These are phyloP conservation scores for Erythrophleum ivorense DNA, from an alignment of 331 rosid species.

Conservation along the genomic window DNA sequence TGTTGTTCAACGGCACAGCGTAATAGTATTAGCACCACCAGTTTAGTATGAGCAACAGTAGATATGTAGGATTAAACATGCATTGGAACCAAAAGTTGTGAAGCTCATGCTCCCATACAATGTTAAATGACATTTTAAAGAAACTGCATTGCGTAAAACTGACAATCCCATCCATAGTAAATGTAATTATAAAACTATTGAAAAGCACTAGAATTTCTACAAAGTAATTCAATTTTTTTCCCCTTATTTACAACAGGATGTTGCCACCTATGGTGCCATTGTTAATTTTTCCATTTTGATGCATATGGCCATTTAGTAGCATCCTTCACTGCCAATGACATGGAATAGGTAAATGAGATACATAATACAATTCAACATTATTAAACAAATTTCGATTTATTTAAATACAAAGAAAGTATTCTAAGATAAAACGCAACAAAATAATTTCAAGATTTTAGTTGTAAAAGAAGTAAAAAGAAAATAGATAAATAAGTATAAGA, in stretches of 20 bases:
- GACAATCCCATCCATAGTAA: background rate
- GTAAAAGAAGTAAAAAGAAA: conserved; percentile 18
- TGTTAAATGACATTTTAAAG: background rate
- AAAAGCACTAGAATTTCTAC: background rate
- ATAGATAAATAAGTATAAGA: conserved; percentile 4
- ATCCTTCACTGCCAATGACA: background rate
- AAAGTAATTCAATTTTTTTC: background rate
- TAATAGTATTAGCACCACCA: too few relatives aligned
- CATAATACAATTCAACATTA: conserved; percentile 9
- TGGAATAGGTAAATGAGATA: background rate
- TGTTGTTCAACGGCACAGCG: too few relatives aligned
- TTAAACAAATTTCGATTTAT: background rate
- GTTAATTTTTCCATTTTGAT: background rate
- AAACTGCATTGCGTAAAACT: background rate
- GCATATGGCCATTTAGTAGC: background rate
- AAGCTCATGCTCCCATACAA: background rate
- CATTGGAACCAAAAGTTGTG: background rate
- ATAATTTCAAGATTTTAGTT: conserved; percentile 16
- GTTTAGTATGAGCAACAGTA: too few relatives aligned
- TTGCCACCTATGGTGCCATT: background rate
- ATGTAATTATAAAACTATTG: background rate
- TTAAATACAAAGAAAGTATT: background rate
- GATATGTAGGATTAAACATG: too few relatives aligned
- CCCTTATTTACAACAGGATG: background rate
- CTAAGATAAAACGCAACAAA: conserved; percentile 28